Evolutionary conservation across 2,329 filamentous ascomycete species (phyloP).

Genomic region (Parastagonospora avenae): DNA sequence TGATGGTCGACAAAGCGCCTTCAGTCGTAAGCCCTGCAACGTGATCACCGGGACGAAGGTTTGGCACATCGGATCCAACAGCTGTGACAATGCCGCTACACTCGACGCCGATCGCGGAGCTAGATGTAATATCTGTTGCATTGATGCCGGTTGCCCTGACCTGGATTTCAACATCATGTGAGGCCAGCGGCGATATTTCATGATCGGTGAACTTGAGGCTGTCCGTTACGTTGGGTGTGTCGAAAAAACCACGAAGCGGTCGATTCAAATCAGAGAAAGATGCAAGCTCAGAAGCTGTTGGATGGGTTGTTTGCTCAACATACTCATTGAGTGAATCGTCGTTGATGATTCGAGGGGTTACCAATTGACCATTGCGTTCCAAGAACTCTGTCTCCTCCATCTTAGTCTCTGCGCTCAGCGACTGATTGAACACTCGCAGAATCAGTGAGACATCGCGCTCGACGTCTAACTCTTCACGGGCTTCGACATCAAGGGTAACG

Average conservation of each 20-base stretch:
- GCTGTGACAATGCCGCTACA: slow-evolving; percentile 20
- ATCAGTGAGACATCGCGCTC: not conserved
- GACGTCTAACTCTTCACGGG: not conserved
- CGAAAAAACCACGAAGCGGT: slow-evolving; percentile 16
- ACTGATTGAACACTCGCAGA: not conserved
- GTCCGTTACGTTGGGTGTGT: slow-evolving; percentile 19
- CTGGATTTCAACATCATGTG: slow-evolving; percentile 41
- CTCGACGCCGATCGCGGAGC: slow-evolving; percentile 7
- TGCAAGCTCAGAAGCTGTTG: slow-evolving; percentile 20
- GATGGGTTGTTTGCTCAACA: slow-evolving; percentile 23
- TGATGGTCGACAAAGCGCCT: slow-evolving; percentile 25
- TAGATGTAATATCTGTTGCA: slow-evolving; percentile 1
- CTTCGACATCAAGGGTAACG: slow-evolving; percentile 14
- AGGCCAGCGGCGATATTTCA: slow-evolving; percentile 4
- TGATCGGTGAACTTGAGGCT: slow-evolving; percentile 26
- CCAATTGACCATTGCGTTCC: slow-evolving; percentile 3
- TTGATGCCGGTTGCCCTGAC: slow-evolving; percentile 36
- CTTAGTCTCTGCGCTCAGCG: not conserved
- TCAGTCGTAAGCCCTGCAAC: slow-evolving; percentile 26
- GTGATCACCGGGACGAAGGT: slow-evolving; percentile 26
- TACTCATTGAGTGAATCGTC: slow-evolving; percentile 28
- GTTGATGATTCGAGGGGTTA: slow-evolving; percentile 18
- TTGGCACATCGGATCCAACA: slow-evolving; percentile 19
- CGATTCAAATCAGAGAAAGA: slow-evolving; percentile 15
- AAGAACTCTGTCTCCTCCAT: slow-evolving; percentile 13